Evolutionary conservation across 108 stramenopile genomes (phyloP), one percentile per base, ranked within the genome.

Genomic region (Pseudonitzschia pungens): DNA sequence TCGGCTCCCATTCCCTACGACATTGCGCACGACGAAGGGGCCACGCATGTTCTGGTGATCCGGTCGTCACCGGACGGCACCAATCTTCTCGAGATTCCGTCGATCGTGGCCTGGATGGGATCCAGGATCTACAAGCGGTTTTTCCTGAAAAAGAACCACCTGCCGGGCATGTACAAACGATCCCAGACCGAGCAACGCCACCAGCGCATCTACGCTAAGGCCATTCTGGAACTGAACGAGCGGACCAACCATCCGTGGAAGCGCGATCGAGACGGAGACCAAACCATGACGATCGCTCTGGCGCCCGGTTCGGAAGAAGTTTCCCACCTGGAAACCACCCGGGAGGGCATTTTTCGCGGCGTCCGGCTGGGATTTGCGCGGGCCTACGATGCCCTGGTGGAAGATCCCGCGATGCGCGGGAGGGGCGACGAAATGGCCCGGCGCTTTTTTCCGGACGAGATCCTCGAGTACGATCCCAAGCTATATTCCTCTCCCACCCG

Each of bases 1-100:
- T 96, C 89, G 71, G 93, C 91, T 73, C 96, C 97, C 10, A 70
- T 98, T 32, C 97, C 97, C 18, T 97, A 91, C 73, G 79, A 83
- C 28, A 59, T 89, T 11, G 96, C 97, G 0, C 51, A 92, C n/a
- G 54, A 76, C 21, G 96, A 97, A n/a, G 93, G 93, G 5, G 96
- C 93, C 16, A 97, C 95, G 14, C 93, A 98, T 81, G 92, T 96
- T 18, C 57, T 98, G 24, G 92, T 93, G 24, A 80, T 96, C 16
- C 86, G 96, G 56, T 93, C 96, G 53, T 63, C 94, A 56, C 94
- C 97, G 3, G 95, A 98, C 75, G 96, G 96, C 11, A 84, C 81
- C 6, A 90, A 96, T 83, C 92, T 96, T 21, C 71, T 67, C 5
- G 44, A 32, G 8, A 21, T 29, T 0, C 76, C 92, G n/a, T 91